A percentile compares a stretch with the other conserved stretches of the same genome.
Conservation (phyloP, 2,329 filamentous ascomycete genomes). For the Dactylonectria macrodidyma region DNA sequence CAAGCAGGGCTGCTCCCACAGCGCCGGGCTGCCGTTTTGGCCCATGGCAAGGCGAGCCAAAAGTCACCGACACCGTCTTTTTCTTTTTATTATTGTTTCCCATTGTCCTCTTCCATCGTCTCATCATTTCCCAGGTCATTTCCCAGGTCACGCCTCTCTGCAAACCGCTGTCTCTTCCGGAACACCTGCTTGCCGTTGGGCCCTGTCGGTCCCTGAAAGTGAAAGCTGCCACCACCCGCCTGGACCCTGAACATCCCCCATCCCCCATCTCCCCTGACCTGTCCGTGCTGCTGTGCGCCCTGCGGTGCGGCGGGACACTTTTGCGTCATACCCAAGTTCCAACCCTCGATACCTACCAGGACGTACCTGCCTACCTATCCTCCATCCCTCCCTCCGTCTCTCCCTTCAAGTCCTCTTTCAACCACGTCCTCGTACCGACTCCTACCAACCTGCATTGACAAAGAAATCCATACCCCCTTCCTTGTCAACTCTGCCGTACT, state of each 20-base stretch:
- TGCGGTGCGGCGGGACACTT: conserved; percentile 41
- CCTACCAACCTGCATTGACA: no score
- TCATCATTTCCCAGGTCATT: not conserved
- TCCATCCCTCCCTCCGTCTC: conserved; percentile 1
- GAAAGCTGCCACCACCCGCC: not conserved
- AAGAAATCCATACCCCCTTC: no score
- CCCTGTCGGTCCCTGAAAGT: not conserved
- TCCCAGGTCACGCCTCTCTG: not conserved
- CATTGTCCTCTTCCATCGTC: not conserved
- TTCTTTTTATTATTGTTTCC: conserved; percentile 2
- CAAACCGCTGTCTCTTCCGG: not conserved
- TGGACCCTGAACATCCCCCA: not conserved
- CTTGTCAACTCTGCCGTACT: conserved; percentile 15
- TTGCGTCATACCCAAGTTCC: conserved; percentile 43
- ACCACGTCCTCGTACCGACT: not conserved
- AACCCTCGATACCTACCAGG: conserved; percentile 21
- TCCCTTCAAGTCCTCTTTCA: conserved; percentile 8
- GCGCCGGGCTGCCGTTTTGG: conserved; percentile 10
- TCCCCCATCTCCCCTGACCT: not conserved
- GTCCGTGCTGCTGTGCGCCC: conserved; percentile 37
- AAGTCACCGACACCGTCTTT: conserved; percentile 26
- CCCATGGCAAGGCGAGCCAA: conserved; percentile 8
- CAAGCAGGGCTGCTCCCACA: not conserved
- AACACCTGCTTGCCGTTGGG: not conserved
- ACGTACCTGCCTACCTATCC: not conserved